Base-by-base conservation (phyloP, 2,329 filamentous ascomycete species). In the Fusarium sterilihyphosum region DNA sequence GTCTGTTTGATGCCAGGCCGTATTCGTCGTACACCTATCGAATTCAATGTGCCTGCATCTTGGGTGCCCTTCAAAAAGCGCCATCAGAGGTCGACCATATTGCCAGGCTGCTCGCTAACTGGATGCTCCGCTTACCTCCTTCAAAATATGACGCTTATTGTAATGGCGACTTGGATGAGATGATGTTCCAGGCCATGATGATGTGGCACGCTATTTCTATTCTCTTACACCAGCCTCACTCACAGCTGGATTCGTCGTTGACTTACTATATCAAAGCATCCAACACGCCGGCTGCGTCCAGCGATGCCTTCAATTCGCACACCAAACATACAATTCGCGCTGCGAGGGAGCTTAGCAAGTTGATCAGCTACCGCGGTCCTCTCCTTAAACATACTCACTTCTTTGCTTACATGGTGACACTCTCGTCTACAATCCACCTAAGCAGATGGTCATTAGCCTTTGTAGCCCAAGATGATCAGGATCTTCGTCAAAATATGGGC, bases 171-270 rank as follows among this genome's bases (percentile, higher is more conserved):
- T 7, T 47, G 4, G 62, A 65, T 26, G 62, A 65, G 16, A 65
- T 65, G 58, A 37, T 65, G 62, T 65, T 65, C 16, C 62, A 65
- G 14, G 62, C 58, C 16, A 52, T 65, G 4, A 65, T 65, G 62
- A 65, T 33, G 62, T 65, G 62, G 62, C 58, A 65, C 8, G 62
- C 62, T 18, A 63, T 65, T 18, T 43, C 31, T 7, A 65, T 65
- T 26, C 58, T 65, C 8, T 2, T 65, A 8, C 58, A 65, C 31
- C 58, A 63, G 35, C 62, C 62, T 26, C 58, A 53, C 11, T 65
- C 62, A 3, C 62, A 65, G 18, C 38, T 65, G 9, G 62, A 65
- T 8, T 46, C 58, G 9, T 65, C 62, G 4, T 9, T 40, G 33
- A 63, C 62, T 33, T 43, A 65, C 7, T 18, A 65, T 8, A 63